Evolutionary conservation across 345 rosid species (phyloP).

Genomic region (Aegle marmelos): DNA sequence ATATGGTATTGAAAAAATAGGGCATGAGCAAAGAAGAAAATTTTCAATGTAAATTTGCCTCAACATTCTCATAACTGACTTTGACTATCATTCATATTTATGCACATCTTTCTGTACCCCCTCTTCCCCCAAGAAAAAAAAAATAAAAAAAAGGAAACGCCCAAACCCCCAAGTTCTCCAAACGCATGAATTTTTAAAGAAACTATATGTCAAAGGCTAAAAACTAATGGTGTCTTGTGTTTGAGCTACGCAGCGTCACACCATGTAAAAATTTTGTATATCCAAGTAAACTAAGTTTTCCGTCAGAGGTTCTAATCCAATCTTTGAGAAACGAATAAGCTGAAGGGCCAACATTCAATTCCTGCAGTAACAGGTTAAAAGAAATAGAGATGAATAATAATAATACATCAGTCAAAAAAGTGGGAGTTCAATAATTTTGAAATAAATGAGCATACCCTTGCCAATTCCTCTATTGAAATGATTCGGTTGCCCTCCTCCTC

Average conservation of each 20-base stretch:
- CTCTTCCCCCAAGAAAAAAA: not conserved
- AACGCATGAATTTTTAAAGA: slow-evolving; percentile 6
- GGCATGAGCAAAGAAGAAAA: slow-evolving; percentile 6
- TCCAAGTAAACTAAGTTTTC: slow-evolving; percentile 81
- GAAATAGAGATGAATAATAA: not conserved
- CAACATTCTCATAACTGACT: slow-evolving; percentile 15
- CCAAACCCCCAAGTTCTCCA: slow-evolving; percentile 6
- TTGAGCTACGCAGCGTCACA: slow-evolving; percentile 68
- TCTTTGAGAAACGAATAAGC: slow-evolving; percentile 70
- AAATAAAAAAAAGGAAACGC: too few species aligned
- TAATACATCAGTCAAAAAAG: not conserved
- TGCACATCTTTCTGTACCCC: slow-evolving; percentile 32
- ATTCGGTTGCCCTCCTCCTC: slow-evolving; percentile 73
- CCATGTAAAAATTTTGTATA: slow-evolving; percentile 84
- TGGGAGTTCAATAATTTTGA: not conserved
- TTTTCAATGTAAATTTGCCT: slow-evolving; percentile 14
- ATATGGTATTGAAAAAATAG: slow-evolving; percentile 9
- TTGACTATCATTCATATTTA: slow-evolving; percentile 24
- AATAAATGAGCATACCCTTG: slow-evolving; percentile 44
- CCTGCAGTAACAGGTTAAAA: slow-evolving; percentile 39
- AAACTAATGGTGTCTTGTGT: slow-evolving; percentile 66
- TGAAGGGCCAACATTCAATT: slow-evolving; percentile 77
- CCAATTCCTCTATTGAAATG: slow-evolving; percentile 69
- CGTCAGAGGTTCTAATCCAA: slow-evolving; percentile 78
- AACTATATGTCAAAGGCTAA: slow-evolving; percentile 24